Evolutionary conservation across 106 monocot genomes (phyloP), one percentile per base, ranked within the genome.

Genomic region (Dendrobium huoshanense): DNA sequence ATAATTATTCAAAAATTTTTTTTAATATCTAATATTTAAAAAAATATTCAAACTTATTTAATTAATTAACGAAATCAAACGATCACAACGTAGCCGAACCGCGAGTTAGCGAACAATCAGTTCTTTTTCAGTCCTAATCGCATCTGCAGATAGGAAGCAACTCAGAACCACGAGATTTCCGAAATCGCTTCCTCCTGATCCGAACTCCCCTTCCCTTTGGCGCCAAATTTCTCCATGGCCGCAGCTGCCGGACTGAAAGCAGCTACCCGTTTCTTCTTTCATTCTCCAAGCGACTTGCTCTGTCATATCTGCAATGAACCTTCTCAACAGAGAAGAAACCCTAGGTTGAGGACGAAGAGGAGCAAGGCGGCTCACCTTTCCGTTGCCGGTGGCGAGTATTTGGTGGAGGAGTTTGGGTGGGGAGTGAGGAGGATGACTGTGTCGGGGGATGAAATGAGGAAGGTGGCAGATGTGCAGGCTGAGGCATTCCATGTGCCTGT

Each of bases 401-500:
- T 96, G 77, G 87, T 81, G 77, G 83, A 79, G 31, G 90, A 86
- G 75, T 90, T 78, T 67, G 94, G 94, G 17, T 96, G 96, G 96
- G 90, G 94, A 18, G 94, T 96, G 77, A 90, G 96, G 83, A 92
- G 87, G 77, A 86, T 92, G 92, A 59, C 6, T 8, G 41, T 82
- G 82, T 85, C 78, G 0, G 85, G 78, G n/a, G 92, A 94, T 37
- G 96, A 96, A 88, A 83, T 96, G 86, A 87, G 83, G 86, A 86
- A 72, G 45, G 96, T 90, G 65, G 94, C 96, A 59, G 67, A 79
- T 56, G 92, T 96, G 4, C 94, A 96, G 81, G 96, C 94, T 73
- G 94, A 94, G 79, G 96, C 96, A 7, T 96, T 96, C 72, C 93
- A 96, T 85, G 84, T 79, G 41, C 96, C 96, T 27, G 83, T 88